Evolutionary conservation across 768 basidiomycete species (phyloP).

Genomic region (Asterophora lycoperdoides): DNA sequence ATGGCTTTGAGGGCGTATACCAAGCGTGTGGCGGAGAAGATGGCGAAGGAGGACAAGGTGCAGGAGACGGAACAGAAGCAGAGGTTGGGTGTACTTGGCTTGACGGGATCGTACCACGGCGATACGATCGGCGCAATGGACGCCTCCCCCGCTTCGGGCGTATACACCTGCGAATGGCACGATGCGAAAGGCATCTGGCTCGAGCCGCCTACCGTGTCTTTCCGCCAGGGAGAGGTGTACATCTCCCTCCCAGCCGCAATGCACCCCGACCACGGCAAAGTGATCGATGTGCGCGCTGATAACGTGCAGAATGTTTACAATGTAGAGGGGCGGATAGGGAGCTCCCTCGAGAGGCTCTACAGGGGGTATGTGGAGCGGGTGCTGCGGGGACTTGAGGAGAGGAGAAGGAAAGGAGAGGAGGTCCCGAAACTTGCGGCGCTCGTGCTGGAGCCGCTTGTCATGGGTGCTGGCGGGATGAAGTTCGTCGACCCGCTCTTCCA

Average conservation of each 20-base stretch:
- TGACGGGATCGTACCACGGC: constrained; percentile 94
- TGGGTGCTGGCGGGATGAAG: constrained; percentile 96
- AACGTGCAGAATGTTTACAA: constrained; percentile 67
- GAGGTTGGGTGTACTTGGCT: constrained; percentile 71
- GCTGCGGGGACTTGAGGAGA: constrained; percentile 42
- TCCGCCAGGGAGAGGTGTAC: constrained; percentile 53
- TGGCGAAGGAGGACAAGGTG: not conserved
- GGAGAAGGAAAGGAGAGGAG: constrained; percentile 24
- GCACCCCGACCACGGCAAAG: constrained; percentile 13
- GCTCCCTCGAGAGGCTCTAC: constrained; percentile 64
- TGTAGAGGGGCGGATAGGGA: constrained; percentile 53
- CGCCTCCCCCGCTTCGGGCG: constrained; percentile 77
- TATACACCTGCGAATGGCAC: constrained; percentile 97
- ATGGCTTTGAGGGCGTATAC: constrained; percentile 84
- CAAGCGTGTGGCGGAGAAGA: constrained; percentile 8
- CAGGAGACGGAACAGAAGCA: constrained; percentile 28
- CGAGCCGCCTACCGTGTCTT: constrained; percentile 76
- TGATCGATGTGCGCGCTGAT: constrained; percentile 27
- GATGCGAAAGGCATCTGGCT: constrained; percentile 90
- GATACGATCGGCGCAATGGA: constrained; percentile 99
- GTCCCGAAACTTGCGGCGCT: constrained; percentile 58
- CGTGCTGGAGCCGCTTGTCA: constrained; percentile 85
- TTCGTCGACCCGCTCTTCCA: constrained; percentile 98
- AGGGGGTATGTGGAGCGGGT: constrained; percentile 49
- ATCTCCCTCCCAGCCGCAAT: constrained; percentile 50